Conservation (phyloP, 495 filamentous ascomycete genomes). For the Parmelia sp. region DNA sequence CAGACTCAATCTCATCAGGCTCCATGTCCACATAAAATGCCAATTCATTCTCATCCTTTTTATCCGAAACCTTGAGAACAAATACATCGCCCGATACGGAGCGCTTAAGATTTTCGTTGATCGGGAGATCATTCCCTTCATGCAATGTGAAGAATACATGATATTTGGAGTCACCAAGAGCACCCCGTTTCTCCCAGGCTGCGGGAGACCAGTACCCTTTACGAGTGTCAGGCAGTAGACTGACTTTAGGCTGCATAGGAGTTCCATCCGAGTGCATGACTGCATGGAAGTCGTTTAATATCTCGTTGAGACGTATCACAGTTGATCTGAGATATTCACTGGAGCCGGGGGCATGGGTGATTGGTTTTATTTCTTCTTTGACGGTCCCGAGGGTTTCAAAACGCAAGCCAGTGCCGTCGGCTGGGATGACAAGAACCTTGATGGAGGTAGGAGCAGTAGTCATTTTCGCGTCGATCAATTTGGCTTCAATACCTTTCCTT, state of each 20-base stretch:
- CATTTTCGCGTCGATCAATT: neutral
- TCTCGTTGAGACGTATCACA: too few species aligned
- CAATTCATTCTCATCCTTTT: neutral
- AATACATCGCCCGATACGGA: neutral
- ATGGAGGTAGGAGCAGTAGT: neutral
- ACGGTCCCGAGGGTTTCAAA: neutral
- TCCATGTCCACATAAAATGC: neutral
- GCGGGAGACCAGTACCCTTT: neutral
- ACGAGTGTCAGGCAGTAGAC: neutral
- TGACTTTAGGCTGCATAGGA: neutral
- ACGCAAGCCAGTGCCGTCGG: neutral
- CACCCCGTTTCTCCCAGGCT: neutral
- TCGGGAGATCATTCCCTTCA: neutral
- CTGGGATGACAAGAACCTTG: neutral
- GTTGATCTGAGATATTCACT: too few species aligned
- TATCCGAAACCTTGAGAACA: neutral
- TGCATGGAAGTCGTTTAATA: too few species aligned
- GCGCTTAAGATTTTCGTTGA: too few species aligned
- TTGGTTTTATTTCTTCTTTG: neutral
- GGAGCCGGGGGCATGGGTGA: too few species aligned
- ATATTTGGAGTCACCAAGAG: neutral
- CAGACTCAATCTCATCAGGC: too few species aligned
- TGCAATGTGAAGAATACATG: neutral
- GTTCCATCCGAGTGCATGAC: neutral
- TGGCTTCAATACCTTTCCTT: neutral